A percentile compares a stretch with the other conserved stretches of the same genome.
These are phyloP conservation scores for Wickerhamomyces xylosicus DNA, from an alignment of 805 yeast genomes.

Conservation along the genomic window DNA sequence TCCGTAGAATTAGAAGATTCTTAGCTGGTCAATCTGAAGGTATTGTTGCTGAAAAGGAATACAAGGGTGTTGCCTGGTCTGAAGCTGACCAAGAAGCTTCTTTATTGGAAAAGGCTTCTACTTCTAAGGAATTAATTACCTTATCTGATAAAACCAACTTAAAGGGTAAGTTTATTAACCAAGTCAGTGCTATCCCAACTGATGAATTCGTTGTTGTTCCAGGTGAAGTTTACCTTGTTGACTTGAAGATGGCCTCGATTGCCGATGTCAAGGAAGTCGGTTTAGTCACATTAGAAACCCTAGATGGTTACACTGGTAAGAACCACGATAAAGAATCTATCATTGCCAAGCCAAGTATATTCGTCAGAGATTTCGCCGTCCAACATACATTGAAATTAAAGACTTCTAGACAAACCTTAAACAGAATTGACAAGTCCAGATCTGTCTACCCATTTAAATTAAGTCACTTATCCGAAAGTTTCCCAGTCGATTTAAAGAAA, in stretches of 20 bases:
- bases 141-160: slow-evolving; percentile 25
- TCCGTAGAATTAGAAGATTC: slow-evolving; percentile 86
- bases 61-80: slow-evolving; percentile 86
- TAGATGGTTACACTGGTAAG: slow-evolving; percentile 56
- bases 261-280: slow-evolving; percentile 47
- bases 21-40: slow-evolving; percentile 95
- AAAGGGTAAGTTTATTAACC: slow-evolving; percentile 24
- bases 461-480: slow-evolving; percentile 51
- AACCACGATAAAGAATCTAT: slow-evolving; percentile 42
- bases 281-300: slow-evolving; percentile 53
- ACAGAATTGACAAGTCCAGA: slow-evolving; percentile 56
- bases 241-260: slow-evolving; percentile 70
- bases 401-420: slow-evolving; percentile 60
- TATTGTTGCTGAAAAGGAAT: slow-evolving; percentile 82
- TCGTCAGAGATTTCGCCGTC: slow-evolving; percentile 80
- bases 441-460: slow-evolving; percentile 92
- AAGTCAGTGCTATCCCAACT: slow-evolving; percentile 56
- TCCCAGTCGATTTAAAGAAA: slow-evolving; percentile 42
- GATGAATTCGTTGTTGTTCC: slow-evolving; percentile 63
- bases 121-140: slow-evolving; percentile 30
- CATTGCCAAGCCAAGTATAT: slow-evolving; percentile 59
- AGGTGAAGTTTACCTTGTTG: slow-evolving; percentile 84
- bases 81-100: slow-evolving; percentile 68
- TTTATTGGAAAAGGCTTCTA: slow-evolving; percentile 34
- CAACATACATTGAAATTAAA: slow-evolving; percentile 66